Evolutionary conservation across 768 basidiomycete species (phyloP).

Genomic region (Kwoniella newhampshirensis): DNA sequence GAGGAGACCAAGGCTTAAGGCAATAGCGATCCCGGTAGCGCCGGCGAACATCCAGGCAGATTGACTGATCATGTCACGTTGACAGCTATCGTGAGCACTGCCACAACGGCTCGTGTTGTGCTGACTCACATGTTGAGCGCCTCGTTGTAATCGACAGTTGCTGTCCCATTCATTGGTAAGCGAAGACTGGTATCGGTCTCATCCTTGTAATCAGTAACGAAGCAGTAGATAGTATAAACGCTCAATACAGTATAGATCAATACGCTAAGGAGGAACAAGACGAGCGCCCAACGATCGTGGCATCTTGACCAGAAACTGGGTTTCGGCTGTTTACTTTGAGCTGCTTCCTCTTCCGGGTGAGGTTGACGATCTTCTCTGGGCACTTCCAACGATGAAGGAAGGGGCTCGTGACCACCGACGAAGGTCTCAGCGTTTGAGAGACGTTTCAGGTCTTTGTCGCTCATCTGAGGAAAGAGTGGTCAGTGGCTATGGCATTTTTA

Average conservation of each 20-base stretch:
- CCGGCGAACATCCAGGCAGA: conserved; percentile 2
- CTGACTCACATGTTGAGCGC: conserved; percentile 6
- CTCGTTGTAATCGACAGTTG: neutral
- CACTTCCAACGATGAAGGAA: too few relatives aligned
- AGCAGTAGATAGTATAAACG: conserved; percentile 1
- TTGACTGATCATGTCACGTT: neutral
- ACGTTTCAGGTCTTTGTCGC: too few relatives aligned
- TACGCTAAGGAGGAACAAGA: neutral
- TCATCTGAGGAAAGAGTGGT: too few relatives aligned
- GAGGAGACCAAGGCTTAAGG: conserved; percentile 8
- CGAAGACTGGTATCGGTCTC: neutral
- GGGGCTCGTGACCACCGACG: too few relatives aligned
- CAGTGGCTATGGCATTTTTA: too few relatives aligned
- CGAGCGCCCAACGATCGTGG: conserved; percentile 9
- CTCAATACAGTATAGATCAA: conserved; percentile 6
- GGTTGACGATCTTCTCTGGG: too few relatives aligned
- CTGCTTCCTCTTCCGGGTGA: too few relatives aligned
- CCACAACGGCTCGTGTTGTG: too few relatives aligned
- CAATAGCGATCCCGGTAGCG: conserved; percentile 1
- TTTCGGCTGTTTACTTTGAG: neutral
- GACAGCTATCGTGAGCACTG: too few relatives aligned
- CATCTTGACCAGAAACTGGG: conserved; percentile 3
- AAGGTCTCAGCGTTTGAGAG: too few relatives aligned
- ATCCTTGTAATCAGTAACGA: conserved; percentile 3
- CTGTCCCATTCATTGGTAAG: neutral